Evolutionary conservation across 2,329 filamentous ascomycete species (phyloP), one percentile per base, ranked within the genome.

Genomic region (Diplocarpon mali): DNA sequence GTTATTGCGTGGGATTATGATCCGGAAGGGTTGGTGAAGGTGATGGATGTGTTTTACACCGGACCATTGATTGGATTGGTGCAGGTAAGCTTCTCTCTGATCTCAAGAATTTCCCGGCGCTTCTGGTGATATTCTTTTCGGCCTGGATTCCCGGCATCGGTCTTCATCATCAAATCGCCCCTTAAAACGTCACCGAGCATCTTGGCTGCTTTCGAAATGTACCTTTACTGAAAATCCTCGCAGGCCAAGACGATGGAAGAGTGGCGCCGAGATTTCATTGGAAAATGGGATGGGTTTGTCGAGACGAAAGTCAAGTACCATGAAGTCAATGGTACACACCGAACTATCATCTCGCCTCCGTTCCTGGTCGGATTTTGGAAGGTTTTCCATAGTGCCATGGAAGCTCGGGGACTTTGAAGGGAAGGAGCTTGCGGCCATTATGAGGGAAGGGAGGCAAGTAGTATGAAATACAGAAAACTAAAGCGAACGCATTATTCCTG

Each of bases 11-110:
- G 52, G 0, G 61, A 70, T 13, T 72, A 71, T 49, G 64, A 71
- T 38, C 69, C 69, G 1, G n/a, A 14, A 0, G 67, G 67, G 0
- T 44, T 17, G 0, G 62, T 70, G 0, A 43, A 46, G 0, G 12
- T 29, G 2, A 63, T 71, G 38, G 68, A 72, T 52, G 58, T 70
- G 1, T 70, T 72, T 46, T 60, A 64, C 29, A 63, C 62, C 1
- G 50, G 54, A 5, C 67, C 67, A 11, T 51, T 53, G 44, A 28
- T 42, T 16, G 42, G 32, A 29, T 35, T 46, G 16, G 48, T 47
- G 1, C 35, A 38, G n/a, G 30, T 32, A 32, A 12, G 30, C 30
- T 12, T 32, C 3, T 14, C 30, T 12, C 11, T 32, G 30, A 24
- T 24, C 7, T 24, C 20, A 24, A 24, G 7, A 24, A 24, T 24